Evolutionary conservation across 2,329 filamentous ascomycete species (phyloP).

Genomic region (Exophiala bonariae): DNA sequence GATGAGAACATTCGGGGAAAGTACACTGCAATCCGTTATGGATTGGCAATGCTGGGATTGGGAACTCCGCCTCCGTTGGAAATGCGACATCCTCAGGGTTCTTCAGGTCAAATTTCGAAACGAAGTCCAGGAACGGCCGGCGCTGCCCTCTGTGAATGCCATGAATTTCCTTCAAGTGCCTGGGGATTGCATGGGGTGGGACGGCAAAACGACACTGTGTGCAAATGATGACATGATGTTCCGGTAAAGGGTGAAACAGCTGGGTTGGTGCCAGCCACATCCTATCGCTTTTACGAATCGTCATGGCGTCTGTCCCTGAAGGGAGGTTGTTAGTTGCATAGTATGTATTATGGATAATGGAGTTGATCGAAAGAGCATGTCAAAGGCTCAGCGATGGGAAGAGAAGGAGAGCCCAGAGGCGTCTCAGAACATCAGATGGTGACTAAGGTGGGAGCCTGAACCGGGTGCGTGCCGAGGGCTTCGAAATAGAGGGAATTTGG

Average conservation of each 20-base stretch:
- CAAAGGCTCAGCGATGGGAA: too few relatives aligned
- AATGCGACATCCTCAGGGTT: conserved; percentile 5
- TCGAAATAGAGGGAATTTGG: too few relatives aligned
- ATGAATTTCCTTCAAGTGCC: conserved; percentile 35
- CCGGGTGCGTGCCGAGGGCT: too few relatives aligned
- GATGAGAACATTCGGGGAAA: background rate
- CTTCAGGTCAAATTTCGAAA: conserved; percentile 1
- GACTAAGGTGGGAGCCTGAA: too few relatives aligned
- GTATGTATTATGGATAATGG: too few relatives aligned
- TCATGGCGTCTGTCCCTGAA: too few relatives aligned
- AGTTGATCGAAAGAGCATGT: too few relatives aligned
- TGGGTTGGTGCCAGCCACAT: background rate
- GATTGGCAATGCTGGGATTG: conserved; percentile 6
- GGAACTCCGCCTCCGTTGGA: conserved; percentile 5
- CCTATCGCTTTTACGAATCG: too few relatives aligned
- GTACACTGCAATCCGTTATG: conserved; percentile 3
- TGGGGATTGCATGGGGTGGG: conserved; percentile 28
- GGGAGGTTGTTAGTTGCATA: too few relatives aligned
- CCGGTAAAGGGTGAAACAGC: conserved; percentile 22
- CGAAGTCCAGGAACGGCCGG: conserved; percentile 17
- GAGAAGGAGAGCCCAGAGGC: background rate
- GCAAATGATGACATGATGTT: conserved; percentile 28
- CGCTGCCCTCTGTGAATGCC: conserved; percentile 21
- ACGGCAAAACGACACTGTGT: conserved; percentile 30
- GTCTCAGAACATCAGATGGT: background rate